phyloP scores from a whole-genome alignment of 1,139 yeast species.

The Suzukiozyma palmioleophila region DNA sequence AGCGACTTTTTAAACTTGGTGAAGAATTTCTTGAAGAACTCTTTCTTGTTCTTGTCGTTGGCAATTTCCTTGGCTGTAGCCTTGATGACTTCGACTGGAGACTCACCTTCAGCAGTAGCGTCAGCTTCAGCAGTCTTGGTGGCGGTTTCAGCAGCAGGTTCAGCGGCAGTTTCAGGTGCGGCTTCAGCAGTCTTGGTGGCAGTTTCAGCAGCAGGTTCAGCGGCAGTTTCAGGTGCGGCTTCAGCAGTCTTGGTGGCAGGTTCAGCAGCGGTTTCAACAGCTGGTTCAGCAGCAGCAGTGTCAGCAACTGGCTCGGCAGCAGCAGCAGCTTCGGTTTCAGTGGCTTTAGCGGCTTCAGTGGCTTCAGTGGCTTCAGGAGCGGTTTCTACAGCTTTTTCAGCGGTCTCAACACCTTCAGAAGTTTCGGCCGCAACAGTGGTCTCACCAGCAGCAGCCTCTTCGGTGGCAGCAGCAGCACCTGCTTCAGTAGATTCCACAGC shows the following conservation, averaged over 20 bases:
- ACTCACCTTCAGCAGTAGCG: conserved; percentile 10
- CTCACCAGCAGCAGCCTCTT: conserved; percentile 14
- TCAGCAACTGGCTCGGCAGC: conserved; percentile 5
- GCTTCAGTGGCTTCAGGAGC: conserved; percentile 9
- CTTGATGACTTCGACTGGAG: conserved; percentile 8
- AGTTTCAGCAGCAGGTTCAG: conserved; percentile 8
- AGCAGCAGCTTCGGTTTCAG: conserved; percentile 8
- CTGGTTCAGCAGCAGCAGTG: conserved; percentile 10
- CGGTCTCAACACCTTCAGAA: conserved; percentile 11
- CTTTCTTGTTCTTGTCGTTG: conserved; percentile 42
- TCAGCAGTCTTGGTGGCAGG: conserved; percentile 12
- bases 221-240: too few relatives aligned
- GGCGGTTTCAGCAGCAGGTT: conserved; percentile 7
- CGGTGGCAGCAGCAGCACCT: conserved; percentile 9
- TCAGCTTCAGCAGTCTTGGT: conserved; percentile 9
- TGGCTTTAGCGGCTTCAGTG: too few relatives aligned
- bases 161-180: conserved; percentile 7
- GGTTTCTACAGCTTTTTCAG: conserved; percentile 7
- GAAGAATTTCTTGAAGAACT: conserved; percentile 47
- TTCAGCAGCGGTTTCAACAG: conserved; percentile 10
- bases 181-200: conserved; percentile 11
- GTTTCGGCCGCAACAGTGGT: conserved; percentile 15
- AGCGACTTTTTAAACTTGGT: conserved; percentile 41
- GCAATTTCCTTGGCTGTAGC: conserved; percentile 10
- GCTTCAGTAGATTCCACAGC: conserved; percentile 9